Evolutionary conservation across 768 basidiomycete species (phyloP), one percentile per base, ranked within the genome.

Genomic region (Trametes elegans): DNA sequence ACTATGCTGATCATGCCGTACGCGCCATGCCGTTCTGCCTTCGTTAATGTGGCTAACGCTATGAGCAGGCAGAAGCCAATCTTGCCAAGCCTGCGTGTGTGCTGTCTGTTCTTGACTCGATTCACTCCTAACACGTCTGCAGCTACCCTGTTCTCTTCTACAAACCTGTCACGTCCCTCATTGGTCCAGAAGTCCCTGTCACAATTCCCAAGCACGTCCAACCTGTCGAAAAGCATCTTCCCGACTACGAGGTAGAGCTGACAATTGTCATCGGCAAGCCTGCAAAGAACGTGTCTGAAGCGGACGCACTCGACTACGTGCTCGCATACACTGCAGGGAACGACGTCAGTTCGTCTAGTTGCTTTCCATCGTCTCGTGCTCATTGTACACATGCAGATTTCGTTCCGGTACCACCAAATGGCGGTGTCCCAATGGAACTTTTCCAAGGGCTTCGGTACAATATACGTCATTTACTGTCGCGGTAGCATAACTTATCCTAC

Each of bases 1-100:
- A 93, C 67, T 93, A 93, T 65, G 79, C 79, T n/a, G 89, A 91
- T 62, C 89, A 92, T 72, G 90, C 90, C 7, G 90, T 80, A 76
- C 62, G 56, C 79, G 68, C 18, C 31, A 23, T 35, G 24, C 35
- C 6, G 18, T 27, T 18, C 32, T 27, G 3, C 23, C 5, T 38
- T 26, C 29, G 10, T 42, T 9, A 16, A 13, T 10, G 6, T 32
- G 10, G 41, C 18, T 53, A 19, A 43, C 31, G 11, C 9, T 32
- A 24, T 28, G 6, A 24, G 10, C 53, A 89, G 87, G 82, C 79
- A 1, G 89, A 91, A 70, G 75, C 83, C 0, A 84, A 83, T 27
- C 68, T 90, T 63, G 68, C 81, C 13, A 76, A 77, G 62, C 89
- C 89, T 16, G 71, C 76, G 88, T 88, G 68, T 53, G 80, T 46